Evolutionary conservation across 164 flowering plant genomes (phyloP).

Genomic region (Buxus sempervirens): DNA sequence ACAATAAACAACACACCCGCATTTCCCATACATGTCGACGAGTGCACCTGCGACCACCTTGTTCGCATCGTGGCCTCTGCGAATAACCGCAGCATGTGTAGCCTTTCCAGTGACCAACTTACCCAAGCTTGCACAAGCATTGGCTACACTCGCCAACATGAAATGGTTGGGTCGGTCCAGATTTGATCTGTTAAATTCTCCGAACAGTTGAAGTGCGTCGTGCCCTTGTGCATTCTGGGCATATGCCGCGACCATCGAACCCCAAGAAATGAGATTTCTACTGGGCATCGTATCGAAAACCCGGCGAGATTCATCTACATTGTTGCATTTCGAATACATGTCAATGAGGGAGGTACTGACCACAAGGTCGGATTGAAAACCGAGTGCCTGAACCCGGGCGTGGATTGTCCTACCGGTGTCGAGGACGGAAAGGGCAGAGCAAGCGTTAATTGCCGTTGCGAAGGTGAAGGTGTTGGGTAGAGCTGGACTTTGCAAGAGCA

Average conservation of each 20-base stretch:
- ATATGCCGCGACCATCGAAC: conserved; percentile 55
- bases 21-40: conserved; percentile 72
- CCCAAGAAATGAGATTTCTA: conserved; percentile 61
- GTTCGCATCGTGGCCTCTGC: conserved; percentile 33
- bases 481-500: conserved; percentile 16
- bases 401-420: conserved; percentile 41
- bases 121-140: conserved; percentile 71
- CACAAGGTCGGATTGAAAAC: conserved; percentile 37
- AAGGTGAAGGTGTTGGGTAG: conserved; percentile 50
- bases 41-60: conserved; percentile 54
- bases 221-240: conserved; percentile 55
- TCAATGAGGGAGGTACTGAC: conserved; percentile 52
- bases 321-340: conserved; percentile 73
- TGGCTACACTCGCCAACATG: conserved; percentile 50
- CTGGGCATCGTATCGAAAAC: conserved; percentile 51
- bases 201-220: conserved; percentile 46
- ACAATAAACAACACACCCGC: conserved; percentile 51
- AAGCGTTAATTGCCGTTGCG: conserved; percentile 42
- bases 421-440: conserved; percentile 41
- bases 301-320: conserved; percentile 41
- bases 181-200: conserved; percentile 26
- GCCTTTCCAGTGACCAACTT: conserved; percentile 44
- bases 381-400: conserved; percentile 37
- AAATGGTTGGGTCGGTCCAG: conserved; percentile 37
- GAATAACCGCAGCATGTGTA: conserved; percentile 45